phyloP scores from a whole-genome alignment of 352 stramenopile species.

The Phytopythium helicoides region DNA sequence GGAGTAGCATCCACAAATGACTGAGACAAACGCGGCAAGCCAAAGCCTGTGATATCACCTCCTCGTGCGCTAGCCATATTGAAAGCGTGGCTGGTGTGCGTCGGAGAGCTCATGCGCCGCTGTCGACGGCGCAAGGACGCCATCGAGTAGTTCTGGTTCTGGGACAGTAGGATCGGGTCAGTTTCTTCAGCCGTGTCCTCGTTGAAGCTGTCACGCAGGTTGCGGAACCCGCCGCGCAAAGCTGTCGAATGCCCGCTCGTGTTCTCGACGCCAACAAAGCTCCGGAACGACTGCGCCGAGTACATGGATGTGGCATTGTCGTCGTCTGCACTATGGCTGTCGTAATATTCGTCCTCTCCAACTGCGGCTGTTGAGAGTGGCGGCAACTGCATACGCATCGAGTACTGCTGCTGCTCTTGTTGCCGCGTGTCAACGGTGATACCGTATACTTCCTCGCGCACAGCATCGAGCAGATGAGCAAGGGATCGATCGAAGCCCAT shows the following conservation, averaged over 20 bases:
- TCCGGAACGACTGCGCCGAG: slow-evolving; percentile 8
- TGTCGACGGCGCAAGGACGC: slow-evolving; percentile 7
- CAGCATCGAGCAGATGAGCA: slow-evolving; percentile 41
- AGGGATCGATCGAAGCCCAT: slow-evolving; percentile 70
- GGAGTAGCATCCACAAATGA: slow-evolving; percentile 32
- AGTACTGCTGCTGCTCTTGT: not conserved
- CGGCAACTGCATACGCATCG: not conserved
- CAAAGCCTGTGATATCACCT: slow-evolving; percentile 27
- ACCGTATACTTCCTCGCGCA: slow-evolving; percentile 70
- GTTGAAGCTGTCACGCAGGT: slow-evolving; percentile 36
- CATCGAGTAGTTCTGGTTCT: slow-evolving; percentile 2
- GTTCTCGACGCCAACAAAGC: not conserved
- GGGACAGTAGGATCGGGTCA: not conserved
- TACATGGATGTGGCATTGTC: slow-evolving; percentile 7
- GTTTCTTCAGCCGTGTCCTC: slow-evolving; percentile 5
- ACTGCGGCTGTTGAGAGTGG: slow-evolving; percentile 1
- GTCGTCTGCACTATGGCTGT: slow-evolving; percentile 1
- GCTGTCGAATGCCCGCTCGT: not conserved
- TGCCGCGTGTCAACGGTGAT: slow-evolving; percentile 36
- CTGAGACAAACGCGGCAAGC: slow-evolving; percentile 37
- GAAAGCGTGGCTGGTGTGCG: slow-evolving; percentile 9
- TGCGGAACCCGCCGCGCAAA: slow-evolving; percentile 31
- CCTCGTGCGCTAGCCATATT: slow-evolving; percentile 21
- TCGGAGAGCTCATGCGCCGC: slow-evolving; percentile 21
- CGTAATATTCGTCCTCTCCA: slow-evolving; percentile 5